Evolutionary conservation across 192 early-diverging fungal genomes (phyloP).

Genomic region (Umbelopsis sp.): DNA sequence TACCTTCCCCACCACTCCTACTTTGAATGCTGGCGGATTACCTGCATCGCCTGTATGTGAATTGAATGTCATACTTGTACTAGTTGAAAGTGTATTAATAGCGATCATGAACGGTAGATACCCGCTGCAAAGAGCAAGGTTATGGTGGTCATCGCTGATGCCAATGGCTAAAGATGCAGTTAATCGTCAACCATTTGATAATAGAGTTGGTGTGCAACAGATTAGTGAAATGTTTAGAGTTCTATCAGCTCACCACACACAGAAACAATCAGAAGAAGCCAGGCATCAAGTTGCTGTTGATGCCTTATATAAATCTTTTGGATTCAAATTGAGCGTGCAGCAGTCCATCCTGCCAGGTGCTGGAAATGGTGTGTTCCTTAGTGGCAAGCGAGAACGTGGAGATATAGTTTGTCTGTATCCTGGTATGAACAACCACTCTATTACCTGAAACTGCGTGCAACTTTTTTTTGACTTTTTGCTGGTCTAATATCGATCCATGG

Average conservation of each 20-base stretch:
- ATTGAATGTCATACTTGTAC: neutral
- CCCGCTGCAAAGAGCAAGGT: neutral
- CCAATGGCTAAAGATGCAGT: neutral
- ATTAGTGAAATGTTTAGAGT: neutral
- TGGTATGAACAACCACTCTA: slow-evolving; percentile 22
- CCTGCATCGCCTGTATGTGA: slow-evolving; percentile 4
- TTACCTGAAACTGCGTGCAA: too few species aligned
- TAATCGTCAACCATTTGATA: slow-evolving; percentile 2
- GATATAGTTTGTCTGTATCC: slow-evolving; percentile 39
- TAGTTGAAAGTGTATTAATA: too few species aligned
- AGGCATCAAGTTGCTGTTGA: neutral
- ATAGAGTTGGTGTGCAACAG: neutral
- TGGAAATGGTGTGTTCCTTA: slow-evolving; percentile 32
- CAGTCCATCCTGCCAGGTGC: neutral
- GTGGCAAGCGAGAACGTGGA: slow-evolving; percentile 14
- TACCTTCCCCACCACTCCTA: neutral
- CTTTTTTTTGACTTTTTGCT: neutral
- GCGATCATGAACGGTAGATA: neutral
- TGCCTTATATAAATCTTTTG: neutral
- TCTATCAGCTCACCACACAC: neutral
- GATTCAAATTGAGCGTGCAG: neutral
- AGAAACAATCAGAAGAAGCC: neutral
- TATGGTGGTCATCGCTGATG: neutral
- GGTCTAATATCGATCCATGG: neutral
- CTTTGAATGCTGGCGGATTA: slow-evolving; percentile 1